Conservation (phyloP, 805 yeast genomes). For the Candida schatavii region DNA sequence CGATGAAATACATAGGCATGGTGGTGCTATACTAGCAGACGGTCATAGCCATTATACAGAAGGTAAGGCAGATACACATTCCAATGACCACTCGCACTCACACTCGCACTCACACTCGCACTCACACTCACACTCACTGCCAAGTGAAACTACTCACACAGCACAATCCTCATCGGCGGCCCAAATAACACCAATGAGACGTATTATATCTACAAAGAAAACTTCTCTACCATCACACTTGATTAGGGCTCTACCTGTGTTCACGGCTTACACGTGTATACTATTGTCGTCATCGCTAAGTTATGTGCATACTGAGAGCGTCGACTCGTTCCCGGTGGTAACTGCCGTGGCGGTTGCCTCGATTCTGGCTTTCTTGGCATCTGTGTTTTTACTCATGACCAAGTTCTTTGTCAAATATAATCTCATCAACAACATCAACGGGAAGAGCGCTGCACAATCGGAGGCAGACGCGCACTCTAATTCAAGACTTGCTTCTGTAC, state of each 20-base stretch:
- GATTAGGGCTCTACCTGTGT: constrained; percentile 29
- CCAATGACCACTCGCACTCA: constrained; percentile 6
- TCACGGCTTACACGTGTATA: constrained; percentile 30
- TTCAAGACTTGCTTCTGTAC: neutral
- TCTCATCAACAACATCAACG: constrained; percentile 7
- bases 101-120: constrained; percentile 2
- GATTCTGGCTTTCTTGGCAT: constrained; percentile 21
- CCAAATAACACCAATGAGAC: neutral
- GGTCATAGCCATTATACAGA: neutral
- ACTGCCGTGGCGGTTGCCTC: constrained; percentile 8
- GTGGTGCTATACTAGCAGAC: too few species aligned
- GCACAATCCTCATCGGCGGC: neutral
- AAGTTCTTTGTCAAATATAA: constrained; percentile 14
- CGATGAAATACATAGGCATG: too few species aligned
- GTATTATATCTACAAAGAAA: neutral
- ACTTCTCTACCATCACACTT: constrained; percentile 7
- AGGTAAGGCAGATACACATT: neutral
- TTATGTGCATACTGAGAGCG: constrained; percentile 7
- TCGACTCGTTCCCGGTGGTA: neutral
- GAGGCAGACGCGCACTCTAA: neutral
- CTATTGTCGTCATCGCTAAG: constrained; percentile 24
- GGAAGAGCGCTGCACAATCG: neutral
- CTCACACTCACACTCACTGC: neutral
- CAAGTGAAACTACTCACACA: too few species aligned
- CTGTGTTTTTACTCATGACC: constrained; percentile 15